Evolutionary conservation across 148 eudicot genomes (phyloP).

Genomic region (Vaccinium corymbosum): DNA sequence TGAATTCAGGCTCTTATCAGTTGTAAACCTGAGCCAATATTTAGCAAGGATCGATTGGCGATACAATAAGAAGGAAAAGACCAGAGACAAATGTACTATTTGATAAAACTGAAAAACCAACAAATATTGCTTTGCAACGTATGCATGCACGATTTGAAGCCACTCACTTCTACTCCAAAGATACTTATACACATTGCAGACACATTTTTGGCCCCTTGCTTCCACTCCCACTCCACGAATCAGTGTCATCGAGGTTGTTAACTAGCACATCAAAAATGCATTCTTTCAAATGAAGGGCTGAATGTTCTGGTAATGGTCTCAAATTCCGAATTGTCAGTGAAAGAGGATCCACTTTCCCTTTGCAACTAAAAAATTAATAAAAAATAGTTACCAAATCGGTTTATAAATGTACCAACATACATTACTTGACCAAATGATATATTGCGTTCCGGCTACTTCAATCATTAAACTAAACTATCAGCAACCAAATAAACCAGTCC

Average conservation of each 20-base stretch:
- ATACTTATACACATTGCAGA: not conserved
- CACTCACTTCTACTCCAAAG: not conserved
- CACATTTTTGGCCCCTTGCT: not conserved
- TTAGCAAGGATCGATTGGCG: too few species aligned
- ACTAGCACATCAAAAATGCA: not conserved
- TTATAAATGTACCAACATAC: not conserved
- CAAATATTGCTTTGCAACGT: not conserved
- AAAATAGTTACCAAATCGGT: not conserved
- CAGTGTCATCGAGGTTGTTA: not conserved
- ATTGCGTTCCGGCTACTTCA: not conserved
- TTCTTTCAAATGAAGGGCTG: not conserved
- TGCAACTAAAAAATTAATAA: not conserved
- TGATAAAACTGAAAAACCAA: not conserved
- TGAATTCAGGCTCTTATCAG: too few species aligned
- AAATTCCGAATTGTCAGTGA: not conserved
- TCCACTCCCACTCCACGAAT: not conserved
- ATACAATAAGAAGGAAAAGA: too few species aligned
- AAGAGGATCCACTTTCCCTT: not conserved
- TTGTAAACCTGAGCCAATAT: too few species aligned
- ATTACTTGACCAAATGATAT: not conserved
- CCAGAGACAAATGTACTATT: too few species aligned
- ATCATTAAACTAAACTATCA: not conserved
- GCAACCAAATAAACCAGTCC: not conserved
- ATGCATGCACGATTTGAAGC: not conserved
- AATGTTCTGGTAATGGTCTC: not conserved